phyloP scores from a whole-genome alignment of 768 basidiomycete genomes.

The Amanita inopinata region DNA sequence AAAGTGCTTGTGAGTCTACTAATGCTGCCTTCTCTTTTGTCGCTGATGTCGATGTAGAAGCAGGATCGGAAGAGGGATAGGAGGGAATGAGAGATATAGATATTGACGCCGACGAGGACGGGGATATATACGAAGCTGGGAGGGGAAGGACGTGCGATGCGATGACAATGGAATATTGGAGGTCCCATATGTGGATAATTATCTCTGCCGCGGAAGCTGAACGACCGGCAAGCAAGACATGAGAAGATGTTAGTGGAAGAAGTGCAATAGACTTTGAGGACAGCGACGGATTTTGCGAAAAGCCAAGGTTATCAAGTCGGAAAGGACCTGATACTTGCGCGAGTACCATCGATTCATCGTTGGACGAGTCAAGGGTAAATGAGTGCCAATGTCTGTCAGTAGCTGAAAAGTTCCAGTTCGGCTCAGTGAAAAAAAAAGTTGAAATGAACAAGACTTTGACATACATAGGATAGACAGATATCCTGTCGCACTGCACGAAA shows the following conservation, averaged over 20 bases:
- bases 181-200: conserved; percentile 55
- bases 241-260: conserved; percentile 45
- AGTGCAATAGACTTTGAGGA: conserved; percentile 22
- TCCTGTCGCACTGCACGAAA: conserved; percentile 39
- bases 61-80: too few relatives aligned
- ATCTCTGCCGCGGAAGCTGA: conserved; percentile 33
- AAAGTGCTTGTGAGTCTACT: conserved; percentile 39
- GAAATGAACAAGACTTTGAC: conserved; percentile 12
- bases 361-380: conserved; percentile 18
- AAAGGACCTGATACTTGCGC: conserved; percentile 13
- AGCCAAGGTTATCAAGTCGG: conserved; percentile 15
- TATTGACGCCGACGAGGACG: conserved; percentile 5
- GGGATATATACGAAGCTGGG: conserved; percentile 31
- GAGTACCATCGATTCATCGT: conserved; percentile 21
- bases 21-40: background rate
- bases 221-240: conserved; percentile 43
- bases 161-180: conserved; percentile 59
- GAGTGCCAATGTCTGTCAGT: conserved; percentile 34
- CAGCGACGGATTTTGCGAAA: conserved; percentile 14
- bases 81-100: conserved; percentile 12
- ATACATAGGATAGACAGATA: conserved; percentile 40
- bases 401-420: conserved; percentile 26
- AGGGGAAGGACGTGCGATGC: conserved; percentile 40
- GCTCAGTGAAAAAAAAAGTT: background rate
- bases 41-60: conserved; percentile 7